Base-by-base conservation (phyloP, 2,329 filamentous ascomycete species). In the Pseudogymnoascus sp. region DNA sequence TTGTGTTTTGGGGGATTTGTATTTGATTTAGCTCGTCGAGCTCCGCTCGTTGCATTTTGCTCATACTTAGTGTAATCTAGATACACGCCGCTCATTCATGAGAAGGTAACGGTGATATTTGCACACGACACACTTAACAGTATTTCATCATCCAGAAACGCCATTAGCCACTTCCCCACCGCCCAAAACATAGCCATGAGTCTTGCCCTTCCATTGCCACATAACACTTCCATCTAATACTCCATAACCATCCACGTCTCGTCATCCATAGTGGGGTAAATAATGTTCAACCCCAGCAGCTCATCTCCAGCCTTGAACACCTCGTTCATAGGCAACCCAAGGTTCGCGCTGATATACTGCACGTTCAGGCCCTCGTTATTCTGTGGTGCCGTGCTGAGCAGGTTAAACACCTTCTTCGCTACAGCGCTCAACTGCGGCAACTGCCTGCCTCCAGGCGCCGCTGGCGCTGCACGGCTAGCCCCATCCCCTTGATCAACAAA, bases 261-360 rank as follows among this genome's bases (percentile, higher is more conserved):
- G 71, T 97, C 93, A 76, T 97, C 92, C 5, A 96, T 83, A 8
- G 96, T 99, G 28, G 91, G 91, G 77, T 91, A 99, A 67, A 96
- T 90, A 69, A 91, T 73, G 31, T 92, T 91, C 63, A 84, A 77
- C 1, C 80, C 80, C 46, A 91, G 76, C 71, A 99, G 76, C 76
- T 97, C 92, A 69, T 96, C 91, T 8, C 89, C 86, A n/a, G 87
- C 93, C 61, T 82, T 84, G 69, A 87, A 78, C 12, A 95, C 89
- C 53, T 96, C 90, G 25, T 81, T 80, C 31, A 87, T 77, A 7
- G 88, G 81, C 76, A 97, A 77, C 6, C 84, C 80, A 16, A 88
- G 80, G 64, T 83, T 80, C 59, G 80, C 80, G 9, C 89, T 86
- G 69, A 99, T 90, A 65, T 88, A 80, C 70, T 93, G 88, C 68